Evolutionary conservation across 2,329 filamentous ascomycete genomes (phyloP).

Genomic region (Eutypella sp.): DNA sequence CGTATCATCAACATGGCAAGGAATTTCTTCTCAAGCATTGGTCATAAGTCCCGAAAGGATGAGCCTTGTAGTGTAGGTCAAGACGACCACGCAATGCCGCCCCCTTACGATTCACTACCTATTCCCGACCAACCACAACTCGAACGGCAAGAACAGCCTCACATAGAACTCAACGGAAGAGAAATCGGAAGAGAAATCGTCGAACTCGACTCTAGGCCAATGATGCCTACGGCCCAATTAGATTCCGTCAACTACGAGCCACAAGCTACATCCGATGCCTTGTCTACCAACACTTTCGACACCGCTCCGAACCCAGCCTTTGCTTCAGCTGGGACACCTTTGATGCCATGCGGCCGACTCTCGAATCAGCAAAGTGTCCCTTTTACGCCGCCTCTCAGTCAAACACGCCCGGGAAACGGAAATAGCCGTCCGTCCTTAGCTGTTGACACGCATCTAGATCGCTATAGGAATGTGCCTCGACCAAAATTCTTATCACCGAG

Average conservation of each 20-base stretch:
- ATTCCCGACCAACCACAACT: slow-evolving; percentile 19
- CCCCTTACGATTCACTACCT: slow-evolving; percentile 42
- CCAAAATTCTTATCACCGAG: slow-evolving; percentile 24
- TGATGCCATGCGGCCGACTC: not conserved
- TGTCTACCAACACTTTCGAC: slow-evolving; percentile 6
- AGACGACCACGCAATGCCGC: slow-evolving; percentile 29
- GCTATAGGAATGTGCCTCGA: slow-evolving; percentile 18
- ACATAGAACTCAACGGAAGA: slow-evolving; percentile 42
- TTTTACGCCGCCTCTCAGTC: slow-evolving; percentile 8
- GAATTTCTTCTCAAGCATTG: slow-evolving; percentile 49
- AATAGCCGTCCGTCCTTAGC: slow-evolving; percentile 23
- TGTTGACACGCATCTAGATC: slow-evolving; percentile 25
- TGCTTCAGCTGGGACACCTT: slow-evolving; percentile 1
- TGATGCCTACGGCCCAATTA: slow-evolving; percentile 25
- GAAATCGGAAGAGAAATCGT: slow-evolving; percentile 49
- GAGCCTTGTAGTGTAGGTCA: slow-evolving; percentile 23
- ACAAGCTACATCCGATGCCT: slow-evolving; percentile 7
- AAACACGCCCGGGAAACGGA: slow-evolving; percentile 5
- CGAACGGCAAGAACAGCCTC: slow-evolving; percentile 12
- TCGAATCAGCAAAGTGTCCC: not conserved
- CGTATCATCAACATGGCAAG: slow-evolving; percentile 50
- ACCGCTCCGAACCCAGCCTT: slow-evolving; percentile 1
- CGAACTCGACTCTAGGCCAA: slow-evolving; percentile 47
- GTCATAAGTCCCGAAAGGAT: slow-evolving; percentile 40
- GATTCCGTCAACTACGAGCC: slow-evolving; percentile 21